Percentiles rank a stretch among this genome's conserved stretches.
Conservation (phyloP, 31 red algal genomes). For the Bonnemaisonia californica region DNA sequence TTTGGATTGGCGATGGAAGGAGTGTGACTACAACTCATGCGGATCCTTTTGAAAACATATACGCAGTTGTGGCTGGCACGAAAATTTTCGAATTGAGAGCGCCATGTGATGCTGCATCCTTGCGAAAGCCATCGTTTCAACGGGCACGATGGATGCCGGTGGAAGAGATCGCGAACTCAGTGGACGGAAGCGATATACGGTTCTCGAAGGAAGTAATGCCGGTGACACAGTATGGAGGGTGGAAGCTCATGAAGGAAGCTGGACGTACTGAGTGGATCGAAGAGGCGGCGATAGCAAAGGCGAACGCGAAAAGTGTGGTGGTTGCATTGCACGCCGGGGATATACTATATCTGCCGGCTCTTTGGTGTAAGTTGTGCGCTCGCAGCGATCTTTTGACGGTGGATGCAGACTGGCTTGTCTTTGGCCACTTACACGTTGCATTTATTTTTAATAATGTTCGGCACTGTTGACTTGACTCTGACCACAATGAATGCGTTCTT, state of each 20-base stretch:
- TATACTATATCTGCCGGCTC: constrained; percentile 64
- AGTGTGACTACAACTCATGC: constrained; percentile 54
- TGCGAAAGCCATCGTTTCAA: constrained; percentile 30
- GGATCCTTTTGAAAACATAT: constrained; percentile 75
- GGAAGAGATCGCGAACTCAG: not conserved
- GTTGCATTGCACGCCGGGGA: constrained; percentile 56
- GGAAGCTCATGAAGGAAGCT: constrained; percentile 35
- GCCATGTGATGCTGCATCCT: constrained; percentile 56
- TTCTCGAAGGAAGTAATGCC: not conserved
- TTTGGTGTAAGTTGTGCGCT: constrained; percentile 77
- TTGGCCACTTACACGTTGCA: no score
- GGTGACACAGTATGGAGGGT: constrained; percentile 19
- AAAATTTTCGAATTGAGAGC: constrained; percentile 73
- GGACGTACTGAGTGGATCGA: constrained; percentile 45
- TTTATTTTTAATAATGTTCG: no score
- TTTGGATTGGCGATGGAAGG: constrained; percentile 69
- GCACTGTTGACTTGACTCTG: no score
- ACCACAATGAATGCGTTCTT: not conserved
- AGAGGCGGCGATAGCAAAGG: constrained; percentile 4
- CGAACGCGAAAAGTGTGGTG: constrained; percentile 8
- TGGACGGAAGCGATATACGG: not conserved
- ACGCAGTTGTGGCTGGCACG: constrained; percentile 47
- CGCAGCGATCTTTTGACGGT: no score
- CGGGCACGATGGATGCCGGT: constrained; percentile 42
- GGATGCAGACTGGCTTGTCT: no score